A percentile compares a stretch with the other conserved stretches of the same genome.
phyloP scores from a whole-genome alignment of 345 rosid genomes.

The Durio zibethinus region DNA sequence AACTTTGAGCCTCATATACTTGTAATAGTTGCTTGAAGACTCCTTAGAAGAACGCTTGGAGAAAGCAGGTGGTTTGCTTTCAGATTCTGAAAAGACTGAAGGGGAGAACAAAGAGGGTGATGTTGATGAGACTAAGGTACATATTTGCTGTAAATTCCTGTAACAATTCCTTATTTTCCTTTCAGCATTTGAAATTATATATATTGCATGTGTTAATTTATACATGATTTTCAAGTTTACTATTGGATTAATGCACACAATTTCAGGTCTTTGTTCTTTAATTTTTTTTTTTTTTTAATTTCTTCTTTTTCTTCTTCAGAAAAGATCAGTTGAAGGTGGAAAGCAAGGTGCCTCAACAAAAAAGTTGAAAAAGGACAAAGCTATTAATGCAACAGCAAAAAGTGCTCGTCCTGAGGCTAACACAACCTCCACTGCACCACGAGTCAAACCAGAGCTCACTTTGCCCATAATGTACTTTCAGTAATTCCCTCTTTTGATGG shows the following conservation, averaged over 20 bases:
- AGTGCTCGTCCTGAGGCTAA: constrained; percentile 57
- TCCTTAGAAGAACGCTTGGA: constrained; percentile 84
- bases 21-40: constrained; percentile 81
- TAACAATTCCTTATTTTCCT: background rate
- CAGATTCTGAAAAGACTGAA: constrained; percentile 81
- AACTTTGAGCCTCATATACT: background rate
- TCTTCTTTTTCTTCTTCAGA: constrained; percentile 49
- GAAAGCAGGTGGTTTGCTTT: constrained; percentile 62
- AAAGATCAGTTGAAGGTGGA: constrained; percentile 67
- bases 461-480: constrained; percentile 76
- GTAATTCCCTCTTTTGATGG: constrained; percentile 22
- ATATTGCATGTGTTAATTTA: background rate
- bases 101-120: constrained; percentile 86
- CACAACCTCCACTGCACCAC: constrained; percentile 48
- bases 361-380: constrained; percentile 85
- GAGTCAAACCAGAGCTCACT: constrained; percentile 90
- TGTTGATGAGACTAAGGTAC: constrained; percentile 79
- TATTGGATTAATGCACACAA: background rate
- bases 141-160: constrained; percentile 1
- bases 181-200: background rate
- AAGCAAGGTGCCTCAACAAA: constrained; percentile 87
- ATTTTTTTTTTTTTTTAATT: background rate
- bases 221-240: constrained; percentile 5
- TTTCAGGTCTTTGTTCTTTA: background rate
- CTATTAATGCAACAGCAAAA: constrained; percentile 65